Base-by-base conservation (phyloP, 208 protist genomes). In the Acanthamoeba royreba region DNA sequence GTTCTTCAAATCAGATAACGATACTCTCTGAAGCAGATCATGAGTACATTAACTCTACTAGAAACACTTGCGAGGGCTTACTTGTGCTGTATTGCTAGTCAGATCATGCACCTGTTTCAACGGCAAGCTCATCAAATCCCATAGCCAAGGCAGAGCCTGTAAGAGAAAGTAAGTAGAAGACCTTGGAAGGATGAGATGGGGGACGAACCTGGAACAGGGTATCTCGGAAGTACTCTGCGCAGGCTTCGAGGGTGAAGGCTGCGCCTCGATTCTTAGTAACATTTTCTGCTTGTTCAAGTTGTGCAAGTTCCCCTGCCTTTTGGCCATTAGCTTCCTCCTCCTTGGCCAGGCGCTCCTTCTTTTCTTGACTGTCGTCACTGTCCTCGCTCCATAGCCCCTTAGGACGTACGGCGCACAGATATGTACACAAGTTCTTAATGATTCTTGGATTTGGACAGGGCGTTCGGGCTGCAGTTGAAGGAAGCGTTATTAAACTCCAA, bases 341-440 rank as follows among this genome's bases (percentile, higher is more conserved):
- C 61, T 72, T 72, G 61, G 28, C 72, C 72, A 40, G 25, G 7
- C 72, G 72, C 61, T 9, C 11, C n/a, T 8, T 25, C 72, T 83
- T 43, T 25, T 43, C 11, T 0, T 11, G n/a, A 9, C 4, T 43
- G 11, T 52, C 35, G 9, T 45, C 43, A 38, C 11, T 42, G 9
- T 83, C 42, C 38, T 83, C 42, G 5, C 40, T n/a, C 35, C 72
- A 52, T 43, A 83, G 72, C n/a, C 35, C 72, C 15, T 17, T 49
- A 2, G 72, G 35, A 11, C 53, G 33, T 2, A 28, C n/a, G 25
- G 66, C 28, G 42, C 15, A 63, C 11, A 58, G 46, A 5, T 83
- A 45, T 15, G 42, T 43, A 49, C 89, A 93, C 9, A 93, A 49
- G 35, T 93, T 93, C 43, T 47, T 77, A 38, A 93, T 45, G 11